These are phyloP conservation scores for Lecanicillium sp. DNA, from an alignment of 2,329 filamentous ascomycete genomes.

Conservation along the genomic window DNA sequence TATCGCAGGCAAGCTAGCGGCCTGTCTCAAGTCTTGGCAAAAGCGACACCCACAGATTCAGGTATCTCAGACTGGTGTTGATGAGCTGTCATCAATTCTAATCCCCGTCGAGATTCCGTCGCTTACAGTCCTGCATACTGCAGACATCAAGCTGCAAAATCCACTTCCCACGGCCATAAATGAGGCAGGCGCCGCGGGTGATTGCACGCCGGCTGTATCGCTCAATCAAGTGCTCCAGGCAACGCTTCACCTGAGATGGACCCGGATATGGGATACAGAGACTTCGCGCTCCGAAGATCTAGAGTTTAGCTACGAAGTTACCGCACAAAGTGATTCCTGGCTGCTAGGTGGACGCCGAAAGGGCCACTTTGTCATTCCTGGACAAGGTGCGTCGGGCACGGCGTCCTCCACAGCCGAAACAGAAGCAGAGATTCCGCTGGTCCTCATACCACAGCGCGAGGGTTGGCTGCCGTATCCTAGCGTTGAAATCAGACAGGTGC, in stretches of 20 bases:
- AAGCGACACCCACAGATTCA: conserved; percentile 17
- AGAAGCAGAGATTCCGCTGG: conserved; percentile 54
- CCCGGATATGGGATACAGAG: conserved; percentile 51
- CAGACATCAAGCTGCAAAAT: conserved; percentile 50
- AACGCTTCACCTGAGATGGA: conserved; percentile 54
- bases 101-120: conserved; percentile 88
- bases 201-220: conserved; percentile 36
- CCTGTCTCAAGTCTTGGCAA: conserved; percentile 25
- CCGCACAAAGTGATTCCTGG: conserved; percentile 68
- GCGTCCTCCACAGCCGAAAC: conserved; percentile 33
- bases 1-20: conserved; percentile 18
- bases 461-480: conserved; percentile 71
- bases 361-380: conserved; percentile 62
- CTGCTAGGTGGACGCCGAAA: conserved; percentile 74
- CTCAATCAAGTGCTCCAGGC: conserved; percentile 59
- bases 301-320: conserved; percentile 78
- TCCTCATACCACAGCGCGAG: conserved; percentile 71
- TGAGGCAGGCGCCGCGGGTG: conserved; percentile 14
- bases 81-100: conserved; percentile 56
- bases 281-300: conserved; percentile 37
- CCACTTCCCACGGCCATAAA: conserved; percentile 22
- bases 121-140: conserved; percentile 74
- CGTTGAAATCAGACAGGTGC: conserved; percentile 66
- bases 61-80: conserved; percentile 15
- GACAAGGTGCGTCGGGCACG: conserved; percentile 11